A percentile compares a stretch with the other conserved stretches of the same genome.
Conservation (phyloP, 169 alveolate genomes). For the Plasmodium gallinaceum region DNA sequence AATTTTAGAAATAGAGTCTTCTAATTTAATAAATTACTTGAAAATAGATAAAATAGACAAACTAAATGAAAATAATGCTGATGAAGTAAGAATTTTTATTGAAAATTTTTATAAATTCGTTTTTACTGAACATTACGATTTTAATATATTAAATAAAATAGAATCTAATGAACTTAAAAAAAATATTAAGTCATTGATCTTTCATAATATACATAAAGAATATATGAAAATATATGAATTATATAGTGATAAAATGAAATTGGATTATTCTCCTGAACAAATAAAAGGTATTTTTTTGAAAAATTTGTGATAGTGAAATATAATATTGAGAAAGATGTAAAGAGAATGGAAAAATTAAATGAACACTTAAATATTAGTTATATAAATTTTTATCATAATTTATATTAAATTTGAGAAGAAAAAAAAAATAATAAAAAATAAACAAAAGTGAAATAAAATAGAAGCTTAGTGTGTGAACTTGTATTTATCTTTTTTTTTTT, state of each 20-base stretch:
- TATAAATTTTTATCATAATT: neutral
- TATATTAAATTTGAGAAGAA: neutral
- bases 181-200: conserved; percentile 9
- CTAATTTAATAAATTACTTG: conserved; percentile 13
- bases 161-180: conserved; percentile 39
- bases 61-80: conserved; percentile 10
- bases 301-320: neutral
- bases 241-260: conserved; percentile 10
- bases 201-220: conserved; percentile 29
- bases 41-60: conserved; percentile 28
- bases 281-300: conserved; percentile 52
- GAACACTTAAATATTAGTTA: neutral
- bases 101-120: conserved; percentile 64
- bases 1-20: conserved; percentile 28
- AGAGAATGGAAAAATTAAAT: neutral
- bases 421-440: neutral
- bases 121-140: conserved; percentile 40
- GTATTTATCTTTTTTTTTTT: too few species aligned
- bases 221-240: conserved; percentile 28
- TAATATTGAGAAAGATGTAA: neutral
- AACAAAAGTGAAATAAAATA: too few species aligned
- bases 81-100: conserved; percentile 32
- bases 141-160: conserved; percentile 30
- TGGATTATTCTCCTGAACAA: conserved; percentile 42
- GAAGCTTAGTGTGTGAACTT: too few species aligned